Evolutionary conservation across 305 asterid species (phyloP).

Genomic region (Ilex paraguariensis): DNA sequence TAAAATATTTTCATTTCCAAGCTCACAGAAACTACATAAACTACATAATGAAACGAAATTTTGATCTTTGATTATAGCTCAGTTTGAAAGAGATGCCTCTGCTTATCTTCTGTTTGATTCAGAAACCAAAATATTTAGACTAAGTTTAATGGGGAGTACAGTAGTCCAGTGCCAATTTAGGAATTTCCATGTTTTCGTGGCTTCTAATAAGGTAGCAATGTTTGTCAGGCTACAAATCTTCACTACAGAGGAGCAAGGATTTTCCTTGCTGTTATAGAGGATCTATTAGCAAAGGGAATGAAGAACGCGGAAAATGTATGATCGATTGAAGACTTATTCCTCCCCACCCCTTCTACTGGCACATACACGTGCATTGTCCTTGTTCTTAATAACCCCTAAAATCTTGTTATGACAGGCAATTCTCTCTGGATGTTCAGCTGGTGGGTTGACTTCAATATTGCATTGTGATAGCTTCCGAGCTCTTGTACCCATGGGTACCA

Average conservation of each 20-base stretch:
- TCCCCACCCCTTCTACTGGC: background rate
- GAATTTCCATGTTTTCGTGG: too few species aligned
- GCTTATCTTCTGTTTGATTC: too few species aligned
- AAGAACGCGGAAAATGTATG: slow-evolving; percentile 51
- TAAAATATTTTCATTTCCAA: too few species aligned
- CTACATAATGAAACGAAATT: too few species aligned
- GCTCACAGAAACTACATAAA: too few species aligned
- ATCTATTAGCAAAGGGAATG: slow-evolving; percentile 64
- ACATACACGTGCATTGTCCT: background rate
- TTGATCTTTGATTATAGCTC: too few species aligned
- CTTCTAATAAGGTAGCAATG: background rate
- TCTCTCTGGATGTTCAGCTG: slow-evolving; percentile 86
- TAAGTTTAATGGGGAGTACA: too few species aligned
- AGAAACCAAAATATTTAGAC: too few species aligned
- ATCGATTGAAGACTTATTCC: background rate
- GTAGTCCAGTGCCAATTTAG: too few species aligned
- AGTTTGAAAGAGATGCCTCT: too few species aligned
- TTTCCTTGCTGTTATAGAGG: slow-evolving; percentile 53
- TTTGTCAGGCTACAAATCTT: slow-evolving; percentile 43
- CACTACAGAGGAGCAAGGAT: slow-evolving; percentile 56
- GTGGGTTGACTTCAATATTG: slow-evolving; percentile 72
- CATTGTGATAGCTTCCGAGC: slow-evolving; percentile 69
- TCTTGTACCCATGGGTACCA: slow-evolving; percentile 47
- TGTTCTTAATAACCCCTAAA: too few species aligned
- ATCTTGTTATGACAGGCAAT: slow-evolving; percentile 27